These are phyloP conservation scores for Aspergillus latus DNA, from an alignment of 2,329 filamentous ascomycete genomes.

Conservation along the genomic window DNA sequence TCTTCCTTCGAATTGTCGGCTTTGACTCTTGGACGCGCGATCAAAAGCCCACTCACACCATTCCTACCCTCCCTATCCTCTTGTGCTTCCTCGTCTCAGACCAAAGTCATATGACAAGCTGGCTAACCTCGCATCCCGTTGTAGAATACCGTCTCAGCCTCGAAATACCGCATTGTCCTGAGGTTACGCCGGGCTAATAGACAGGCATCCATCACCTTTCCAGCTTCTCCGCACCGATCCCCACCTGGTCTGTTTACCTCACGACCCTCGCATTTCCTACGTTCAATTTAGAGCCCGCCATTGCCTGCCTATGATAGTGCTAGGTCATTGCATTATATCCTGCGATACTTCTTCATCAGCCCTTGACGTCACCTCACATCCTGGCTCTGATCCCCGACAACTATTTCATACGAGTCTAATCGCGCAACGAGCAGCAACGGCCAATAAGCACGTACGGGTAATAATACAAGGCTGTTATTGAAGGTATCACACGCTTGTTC, in stretches of 20 bases:
- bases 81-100: constrained; percentile 4
- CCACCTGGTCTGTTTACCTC: constrained; percentile 12
- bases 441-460: neutral
- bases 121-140: constrained; percentile 22
- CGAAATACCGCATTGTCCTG: constrained; percentile 15
- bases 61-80: constrained; percentile 7
- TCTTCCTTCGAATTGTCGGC: neutral
- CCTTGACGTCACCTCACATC: constrained; percentile 10
- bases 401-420: neutral
- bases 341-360: neutral
- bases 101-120: constrained; percentile 21
- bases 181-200: constrained; percentile 17
- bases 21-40: constrained; percentile 1
- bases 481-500: constrained; percentile 27
- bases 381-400: constrained; percentile 7
- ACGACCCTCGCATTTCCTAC: constrained; percentile 16
- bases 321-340: constrained; percentile 1
- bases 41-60: constrained; percentile 8
- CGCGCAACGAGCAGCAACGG: neutral
- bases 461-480: constrained; percentile 4
- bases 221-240: constrained; percentile 18
- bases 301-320: neutral
- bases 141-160: constrained; percentile 18
- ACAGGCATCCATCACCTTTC: constrained; percentile 11
- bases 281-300: constrained; percentile 10